These are phyloP conservation scores for Dactylonectria estremocensis DNA, from an alignment of 2,329 filamentous ascomycete species.

Conservation along the genomic window DNA sequence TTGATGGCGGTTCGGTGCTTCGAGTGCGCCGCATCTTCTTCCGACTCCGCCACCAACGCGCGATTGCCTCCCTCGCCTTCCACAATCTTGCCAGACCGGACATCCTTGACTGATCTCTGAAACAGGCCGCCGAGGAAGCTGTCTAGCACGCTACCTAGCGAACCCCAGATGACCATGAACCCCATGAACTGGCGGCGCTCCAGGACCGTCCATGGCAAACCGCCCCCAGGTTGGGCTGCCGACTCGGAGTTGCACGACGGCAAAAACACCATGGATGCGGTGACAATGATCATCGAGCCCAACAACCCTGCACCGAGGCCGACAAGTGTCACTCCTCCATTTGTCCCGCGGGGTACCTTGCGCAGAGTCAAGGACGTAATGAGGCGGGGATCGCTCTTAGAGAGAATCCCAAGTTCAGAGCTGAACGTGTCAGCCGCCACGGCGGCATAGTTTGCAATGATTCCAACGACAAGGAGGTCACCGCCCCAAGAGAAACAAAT, in stretches of 20 bases:
- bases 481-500: conserved; percentile 74
- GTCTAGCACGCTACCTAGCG: conserved; percentile 86
- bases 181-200: conserved; percentile 65
- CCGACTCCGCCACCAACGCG: conserved; percentile 63
- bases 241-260: conserved; percentile 74
- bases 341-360: conserved; percentile 90
- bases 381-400: conserved; percentile 81
- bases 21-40: conserved; percentile 46
- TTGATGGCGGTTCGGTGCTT: conserved; percentile 57
- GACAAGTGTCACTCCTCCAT: conserved; percentile 87
- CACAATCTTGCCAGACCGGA: conserved; percentile 87
- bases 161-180: conserved; percentile 80
- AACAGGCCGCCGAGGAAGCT: conserved; percentile 88
- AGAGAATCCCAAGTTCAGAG: conserved; percentile 94
- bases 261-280: conserved; percentile 75
- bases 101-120: conserved; percentile 89
- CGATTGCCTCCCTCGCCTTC: conserved; percentile 84
- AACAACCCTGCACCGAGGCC: conserved; percentile 82
- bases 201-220: conserved; percentile 63
- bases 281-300: conserved; percentile 81
- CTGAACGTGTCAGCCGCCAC: conserved; percentile 95
- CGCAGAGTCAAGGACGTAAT: conserved; percentile 86
- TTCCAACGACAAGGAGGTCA: conserved; percentile 75
- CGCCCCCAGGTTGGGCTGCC: conserved; percentile 57
- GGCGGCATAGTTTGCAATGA: conserved; percentile 89